phyloP scores from a whole-genome alignment of 257 asterid genomes.

The Orobanche coerulescens region DNA sequence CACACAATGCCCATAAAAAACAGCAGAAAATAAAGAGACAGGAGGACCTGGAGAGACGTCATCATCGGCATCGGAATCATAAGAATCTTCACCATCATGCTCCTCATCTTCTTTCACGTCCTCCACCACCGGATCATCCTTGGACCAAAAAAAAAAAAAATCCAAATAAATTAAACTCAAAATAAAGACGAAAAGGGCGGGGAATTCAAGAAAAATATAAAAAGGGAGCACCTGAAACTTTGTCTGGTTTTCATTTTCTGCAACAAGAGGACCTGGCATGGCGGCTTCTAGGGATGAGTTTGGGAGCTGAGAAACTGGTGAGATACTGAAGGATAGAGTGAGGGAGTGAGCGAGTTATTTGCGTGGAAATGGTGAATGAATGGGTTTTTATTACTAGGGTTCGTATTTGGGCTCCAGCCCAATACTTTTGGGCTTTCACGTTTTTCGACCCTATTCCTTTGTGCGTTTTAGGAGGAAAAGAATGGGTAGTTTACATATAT shows the following conservation, averaged over 20 bases:
- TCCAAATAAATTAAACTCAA: not conserved
- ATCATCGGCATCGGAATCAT: slow-evolving; percentile 70
- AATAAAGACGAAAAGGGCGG: not conserved
- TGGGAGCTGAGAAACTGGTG: slow-evolving; percentile 12
- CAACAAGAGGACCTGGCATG: slow-evolving; percentile 83
- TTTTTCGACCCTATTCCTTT: not conserved
- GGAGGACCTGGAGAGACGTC: slow-evolving; percentile 43
- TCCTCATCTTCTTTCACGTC: slow-evolving; percentile 79
- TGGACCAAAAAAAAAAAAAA: not conserved
- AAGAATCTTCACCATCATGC: slow-evolving; percentile 46
- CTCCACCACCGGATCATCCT: slow-evolving; percentile 68
- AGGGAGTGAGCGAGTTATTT: slow-evolving; percentile 13
- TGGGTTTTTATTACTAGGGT: slow-evolving; percentile 31
- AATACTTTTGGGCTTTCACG: slow-evolving; percentile 4
- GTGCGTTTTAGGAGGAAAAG: no score
- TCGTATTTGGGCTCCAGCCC: slow-evolving; percentile 16
- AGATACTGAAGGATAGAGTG: slow-evolving; percentile 1
- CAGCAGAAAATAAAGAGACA: not conserved
- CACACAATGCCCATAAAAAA: not conserved
- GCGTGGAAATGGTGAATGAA: slow-evolving; percentile 10
- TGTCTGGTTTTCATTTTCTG: slow-evolving; percentile 42
- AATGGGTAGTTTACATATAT: no score
- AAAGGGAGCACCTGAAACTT: slow-evolving; percentile 35
- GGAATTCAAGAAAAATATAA: not conserved
- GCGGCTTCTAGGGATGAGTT: slow-evolving; percentile 10